These are phyloP conservation scores for Candida incommunis DNA, from an alignment of 805 yeast species.

Conservation along the genomic window DNA sequence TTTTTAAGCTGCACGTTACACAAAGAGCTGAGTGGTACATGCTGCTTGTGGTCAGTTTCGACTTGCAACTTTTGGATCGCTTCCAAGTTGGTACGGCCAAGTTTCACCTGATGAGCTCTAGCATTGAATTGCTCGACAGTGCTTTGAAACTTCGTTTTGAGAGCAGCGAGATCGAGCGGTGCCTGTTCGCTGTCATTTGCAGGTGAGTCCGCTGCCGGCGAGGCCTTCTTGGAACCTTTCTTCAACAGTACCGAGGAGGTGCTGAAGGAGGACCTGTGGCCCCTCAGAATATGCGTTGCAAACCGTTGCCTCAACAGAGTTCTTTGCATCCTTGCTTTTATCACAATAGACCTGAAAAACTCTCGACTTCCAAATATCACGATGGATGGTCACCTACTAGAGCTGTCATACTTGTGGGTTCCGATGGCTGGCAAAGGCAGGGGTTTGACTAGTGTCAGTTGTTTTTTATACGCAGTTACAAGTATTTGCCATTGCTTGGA, in stretches of 20 bases:
- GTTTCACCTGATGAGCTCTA: slow-evolving; percentile 44
- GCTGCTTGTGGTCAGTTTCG: slow-evolving; percentile 31
- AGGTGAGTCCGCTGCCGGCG: slow-evolving; percentile 5
- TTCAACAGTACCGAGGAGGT: slow-evolving; percentile 4
- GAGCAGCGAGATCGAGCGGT: slow-evolving; percentile 20
- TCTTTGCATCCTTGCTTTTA: too few relatives aligned
- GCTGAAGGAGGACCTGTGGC: too few relatives aligned
- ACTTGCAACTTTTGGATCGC: slow-evolving; percentile 50
- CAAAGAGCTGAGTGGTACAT: slow-evolving; percentile 30
- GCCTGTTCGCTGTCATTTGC: slow-evolving; percentile 7
- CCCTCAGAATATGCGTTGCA: too few relatives aligned
- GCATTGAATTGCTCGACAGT: slow-evolving; percentile 40
- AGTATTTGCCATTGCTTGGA: too few relatives aligned
- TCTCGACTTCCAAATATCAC: too few relatives aligned
- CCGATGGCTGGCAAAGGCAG: too few relatives aligned
- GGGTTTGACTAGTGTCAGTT: too few relatives aligned
- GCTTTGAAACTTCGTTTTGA: slow-evolving; percentile 30
- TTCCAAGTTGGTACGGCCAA: slow-evolving; percentile 55
- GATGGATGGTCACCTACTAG: too few relatives aligned
- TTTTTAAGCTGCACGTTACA: slow-evolving; percentile 23
- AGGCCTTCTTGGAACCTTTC: slow-evolving; percentile 5
- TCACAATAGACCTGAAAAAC: too few relatives aligned
- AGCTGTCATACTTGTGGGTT: too few relatives aligned
- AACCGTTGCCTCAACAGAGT: too few relatives aligned
- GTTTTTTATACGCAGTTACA: too few relatives aligned